Evolutionary conservation across 1,284 basidiomycete species (phyloP), one percentile per base, ranked within the genome.

Genomic region (Rhizoctonia solani): DNA sequence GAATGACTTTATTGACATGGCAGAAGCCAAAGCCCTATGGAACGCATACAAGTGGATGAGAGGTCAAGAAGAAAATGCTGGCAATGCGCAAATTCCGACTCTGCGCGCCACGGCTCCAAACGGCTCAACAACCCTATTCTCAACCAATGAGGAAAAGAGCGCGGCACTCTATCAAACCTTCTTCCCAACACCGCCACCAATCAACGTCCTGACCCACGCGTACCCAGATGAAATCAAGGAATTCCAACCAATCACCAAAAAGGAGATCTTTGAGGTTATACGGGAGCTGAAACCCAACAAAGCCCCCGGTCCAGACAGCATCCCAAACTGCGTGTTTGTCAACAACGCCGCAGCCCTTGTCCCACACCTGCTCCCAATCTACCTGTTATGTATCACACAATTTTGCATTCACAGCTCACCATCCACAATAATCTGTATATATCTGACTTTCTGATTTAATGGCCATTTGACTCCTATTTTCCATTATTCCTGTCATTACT

Each of bases 321-420:
- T 79, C 5, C 74, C 78, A 0, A 82, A 81, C 66, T 70, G 74
- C 9, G 76, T 80, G 1, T 72, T 77, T 54, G 74, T 63, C 16
- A 34, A 76, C 1, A 74, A 71, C 34, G 42, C 53, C 0, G 72
- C 76, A 13, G 19, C 74, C 0, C 71, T 82, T 0, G 52, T 74
- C 1, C 73, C 72, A 72, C 1, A 72, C 78, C 32, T 25, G 30
- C 0, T 69, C 76, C 0, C 32, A 70, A 0, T 59, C 69, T 53
- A 29, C 90, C 93, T 42, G 76, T n/a, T n/a, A n/a, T n/a, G n/a
- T n/a, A n/a, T n/a, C n/a, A n/a, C n/a, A n/a, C n/a, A n/a, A n/a
- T n/a, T n/a, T n/a, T n/a, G n/a, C n/a, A n/a, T n/a, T n/a, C n/a
- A n/a, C n/a, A n/a, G n/a, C n/a, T n/a, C n/a, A n/a, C n/a, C n/a